phyloP scores from a whole-genome alignment of 352 stramenopile species.

The Globisporangium solare region DNA sequence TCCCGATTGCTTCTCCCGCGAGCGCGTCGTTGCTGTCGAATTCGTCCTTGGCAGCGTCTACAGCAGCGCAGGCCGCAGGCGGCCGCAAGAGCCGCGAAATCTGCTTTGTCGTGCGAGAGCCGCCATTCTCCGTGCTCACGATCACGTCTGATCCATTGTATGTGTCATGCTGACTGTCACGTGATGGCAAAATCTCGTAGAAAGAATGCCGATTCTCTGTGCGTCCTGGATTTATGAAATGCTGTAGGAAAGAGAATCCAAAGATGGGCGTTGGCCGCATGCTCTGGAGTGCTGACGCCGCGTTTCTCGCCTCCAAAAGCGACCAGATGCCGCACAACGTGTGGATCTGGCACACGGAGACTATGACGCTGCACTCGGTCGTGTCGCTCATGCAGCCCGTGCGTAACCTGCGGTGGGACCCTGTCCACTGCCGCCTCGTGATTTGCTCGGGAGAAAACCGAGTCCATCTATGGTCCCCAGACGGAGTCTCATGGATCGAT shows the following conservation, averaged over 20 bases:
- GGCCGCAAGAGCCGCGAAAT: slow-evolving; percentile 46
- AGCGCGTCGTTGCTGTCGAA: slow-evolving; percentile 44
- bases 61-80: slow-evolving; percentile 48
- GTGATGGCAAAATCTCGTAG: background rate
- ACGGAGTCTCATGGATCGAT: slow-evolving; percentile 70
- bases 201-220: slow-evolving; percentile 1
- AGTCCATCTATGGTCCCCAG: slow-evolving; percentile 64
- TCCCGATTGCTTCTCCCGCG: slow-evolving; percentile 28
- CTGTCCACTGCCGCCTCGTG: slow-evolving; percentile 36
- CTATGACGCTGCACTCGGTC: slow-evolving; percentile 57
- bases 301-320: slow-evolving; percentile 71
- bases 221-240: background rate
- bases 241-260: slow-evolving; percentile 54
- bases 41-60: slow-evolving; percentile 53
- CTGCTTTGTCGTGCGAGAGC: slow-evolving; percentile 62
- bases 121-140: slow-evolving; percentile 70
- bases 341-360: slow-evolving; percentile 80
- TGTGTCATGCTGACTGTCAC: slow-evolving; percentile 4
- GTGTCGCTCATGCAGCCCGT: slow-evolving; percentile 63
- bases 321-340: slow-evolving; percentile 83
- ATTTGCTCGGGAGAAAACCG: slow-evolving; percentile 57
- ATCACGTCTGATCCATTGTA: slow-evolving; percentile 65
- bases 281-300: slow-evolving; percentile 62
- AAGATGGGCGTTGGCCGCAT: slow-evolving; percentile 67
- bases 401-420: slow-evolving; percentile 63